Percentiles rank a stretch among this genome's conserved stretches.
phyloP scores from a whole-genome alignment of 1,284 basidiomycete genomes.

The Omphalotus olearius region DNA sequence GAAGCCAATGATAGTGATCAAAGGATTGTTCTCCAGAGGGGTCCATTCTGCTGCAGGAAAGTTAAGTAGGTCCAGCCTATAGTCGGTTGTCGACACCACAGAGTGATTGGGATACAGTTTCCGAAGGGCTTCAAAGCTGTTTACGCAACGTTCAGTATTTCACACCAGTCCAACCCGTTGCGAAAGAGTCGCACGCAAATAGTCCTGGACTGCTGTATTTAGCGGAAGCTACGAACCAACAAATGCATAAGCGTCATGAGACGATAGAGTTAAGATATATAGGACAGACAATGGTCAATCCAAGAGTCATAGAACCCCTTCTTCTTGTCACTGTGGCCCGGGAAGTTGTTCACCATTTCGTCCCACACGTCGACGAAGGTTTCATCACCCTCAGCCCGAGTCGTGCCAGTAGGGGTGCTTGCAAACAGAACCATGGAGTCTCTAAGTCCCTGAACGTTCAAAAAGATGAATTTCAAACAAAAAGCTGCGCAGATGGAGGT shows the following conservation, averaged over 20 bases:
- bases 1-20: conserved; percentile 48
- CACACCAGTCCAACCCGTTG: not conserved
- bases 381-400: conserved; percentile 6
- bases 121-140: conserved; percentile 48
- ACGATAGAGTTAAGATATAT: not conserved
- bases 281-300: conserved; percentile 4
- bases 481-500: not conserved
- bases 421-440: not conserved
- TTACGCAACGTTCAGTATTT: conserved; percentile 3
- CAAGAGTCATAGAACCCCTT: conserved; percentile 7
- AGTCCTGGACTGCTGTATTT: conserved; percentile 40
- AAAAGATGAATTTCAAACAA: not conserved
- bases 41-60: conserved; percentile 46
- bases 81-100: conserved; percentile 49
- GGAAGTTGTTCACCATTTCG: not conserved
- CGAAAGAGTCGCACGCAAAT: conserved; percentile 36
- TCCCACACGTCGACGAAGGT: conserved; percentile 15
- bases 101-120: conserved; percentile 60
- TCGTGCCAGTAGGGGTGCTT: not conserved
- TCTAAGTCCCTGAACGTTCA: too few relatives aligned
- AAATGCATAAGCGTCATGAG: not conserved
- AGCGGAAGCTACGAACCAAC: conserved; percentile 42
- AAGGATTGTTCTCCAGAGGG: conserved; percentile 43
- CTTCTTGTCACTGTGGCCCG: conserved; percentile 2
- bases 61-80: conserved; percentile 39